These are phyloP conservation scores for Aegle marmelos DNA, from an alignment of 345 rosid genomes.

Conservation along the genomic window DNA sequence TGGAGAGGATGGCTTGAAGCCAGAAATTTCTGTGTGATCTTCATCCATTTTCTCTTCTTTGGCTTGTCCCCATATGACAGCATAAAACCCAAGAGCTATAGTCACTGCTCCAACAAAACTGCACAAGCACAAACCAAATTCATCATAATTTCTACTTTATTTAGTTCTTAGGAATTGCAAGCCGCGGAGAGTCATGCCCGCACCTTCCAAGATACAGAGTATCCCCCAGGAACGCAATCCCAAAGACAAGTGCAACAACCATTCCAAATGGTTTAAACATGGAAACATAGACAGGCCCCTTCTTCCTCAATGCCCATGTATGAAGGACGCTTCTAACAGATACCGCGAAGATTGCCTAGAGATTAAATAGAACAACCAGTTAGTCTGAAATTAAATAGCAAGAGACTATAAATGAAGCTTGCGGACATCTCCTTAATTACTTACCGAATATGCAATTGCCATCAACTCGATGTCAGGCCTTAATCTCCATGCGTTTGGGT, in stretches of 20 bases:
- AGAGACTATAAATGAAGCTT: background rate
- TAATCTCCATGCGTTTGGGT: constrained; percentile 27
- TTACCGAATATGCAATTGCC: constrained; percentile 25
- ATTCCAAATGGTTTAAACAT: constrained; percentile 38
- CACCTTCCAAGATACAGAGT: constrained; percentile 36
- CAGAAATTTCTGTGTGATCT: background rate
- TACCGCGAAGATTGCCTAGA: constrained; percentile 33
- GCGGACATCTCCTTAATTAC: background rate
- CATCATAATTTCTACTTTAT: background rate
- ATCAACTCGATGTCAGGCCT: constrained; percentile 17
- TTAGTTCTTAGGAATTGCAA: background rate
- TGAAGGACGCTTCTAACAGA: constrained; percentile 25
- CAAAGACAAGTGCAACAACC: constrained; percentile 30
- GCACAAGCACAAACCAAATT: background rate
- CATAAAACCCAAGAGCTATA: constrained; percentile 27
- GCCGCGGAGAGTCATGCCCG: too few relatives aligned
- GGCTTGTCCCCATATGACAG: constrained; percentile 37
- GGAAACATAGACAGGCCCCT: constrained; percentile 29
- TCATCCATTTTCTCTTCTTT: constrained; percentile 18
- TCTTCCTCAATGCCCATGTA: constrained; percentile 28
- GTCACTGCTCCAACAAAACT: constrained; percentile 27
- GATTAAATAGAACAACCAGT: background rate
- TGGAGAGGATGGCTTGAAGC: constrained; percentile 9
- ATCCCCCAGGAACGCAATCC: constrained; percentile 36
- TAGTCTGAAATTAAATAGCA: background rate